Conservation (phyloP, 768 basidiomycete species). For the Lactifluus hygrophoroides region DNA sequence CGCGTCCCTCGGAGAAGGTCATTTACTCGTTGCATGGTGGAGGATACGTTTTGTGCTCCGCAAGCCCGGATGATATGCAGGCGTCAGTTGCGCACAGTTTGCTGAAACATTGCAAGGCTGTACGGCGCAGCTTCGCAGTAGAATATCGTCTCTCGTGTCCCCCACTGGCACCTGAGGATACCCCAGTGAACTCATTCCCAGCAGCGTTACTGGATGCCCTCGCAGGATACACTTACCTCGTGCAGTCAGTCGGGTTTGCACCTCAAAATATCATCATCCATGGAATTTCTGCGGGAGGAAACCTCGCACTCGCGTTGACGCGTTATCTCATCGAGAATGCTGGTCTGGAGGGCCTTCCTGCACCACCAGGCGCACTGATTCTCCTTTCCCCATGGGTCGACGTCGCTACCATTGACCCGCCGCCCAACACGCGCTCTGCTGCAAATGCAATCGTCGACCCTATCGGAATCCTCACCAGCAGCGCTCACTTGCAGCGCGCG, state of each 20-base stretch:
- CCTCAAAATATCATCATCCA: not conserved
- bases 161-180: not conserved
- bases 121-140: constrained; percentile 7
- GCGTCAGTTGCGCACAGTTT: not conserved
- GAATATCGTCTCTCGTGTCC: constrained; percentile 16
- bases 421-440: not conserved
- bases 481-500: too few species aligned
- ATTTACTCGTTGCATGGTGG: constrained; percentile 19
- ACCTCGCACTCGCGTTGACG: too few species aligned
- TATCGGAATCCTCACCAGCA: not conserved
- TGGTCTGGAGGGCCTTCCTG: too few species aligned
- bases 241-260: not conserved
- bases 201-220: not conserved
- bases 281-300: not conserved
- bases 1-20: constrained; percentile 7
- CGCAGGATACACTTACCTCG: not conserved
- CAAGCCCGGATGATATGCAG: not conserved
- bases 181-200: not conserved
- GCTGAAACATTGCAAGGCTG: constrained; percentile 2
- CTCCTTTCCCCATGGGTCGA: not conserved
- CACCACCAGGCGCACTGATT: not conserved
- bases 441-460: not conserved
- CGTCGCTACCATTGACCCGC: not conserved
- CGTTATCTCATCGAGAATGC: not conserved
- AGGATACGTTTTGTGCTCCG: constrained; percentile 4